These are phyloP conservation scores for Halteria grandinella DNA, from an alignment of 73 alveolate species.

Conservation along the genomic window DNA sequence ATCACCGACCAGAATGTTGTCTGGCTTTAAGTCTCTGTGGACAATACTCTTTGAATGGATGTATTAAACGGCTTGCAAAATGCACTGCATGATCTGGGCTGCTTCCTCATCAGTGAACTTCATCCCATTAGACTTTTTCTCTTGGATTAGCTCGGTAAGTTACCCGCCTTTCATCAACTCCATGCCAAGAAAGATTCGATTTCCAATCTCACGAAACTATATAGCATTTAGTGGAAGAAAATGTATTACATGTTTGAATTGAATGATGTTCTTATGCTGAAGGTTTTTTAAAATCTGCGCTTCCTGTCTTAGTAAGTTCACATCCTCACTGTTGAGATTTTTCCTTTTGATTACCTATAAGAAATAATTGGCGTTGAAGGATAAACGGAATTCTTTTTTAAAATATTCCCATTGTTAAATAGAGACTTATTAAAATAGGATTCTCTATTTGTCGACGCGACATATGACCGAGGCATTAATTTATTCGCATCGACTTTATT, in stretches of 20 bases:
- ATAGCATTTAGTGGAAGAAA: neutral
- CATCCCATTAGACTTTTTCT: neutral
- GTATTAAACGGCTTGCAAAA: slow-evolving; percentile 81
- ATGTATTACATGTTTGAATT: slow-evolving; percentile 42
- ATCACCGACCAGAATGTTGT: slow-evolving; percentile 53
- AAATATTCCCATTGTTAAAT: neutral
- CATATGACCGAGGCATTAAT: too few relatives aligned
- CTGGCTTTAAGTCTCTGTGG: slow-evolving; percentile 92
- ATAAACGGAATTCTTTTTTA: neutral
- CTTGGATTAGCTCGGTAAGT: slow-evolving; percentile 62
- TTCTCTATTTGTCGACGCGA: too few relatives aligned
- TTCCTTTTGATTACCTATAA: slow-evolving; percentile 45
- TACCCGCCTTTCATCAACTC: slow-evolving; percentile 70
- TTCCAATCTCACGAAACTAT: slow-evolving; percentile 43
- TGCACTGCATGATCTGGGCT: slow-evolving; percentile 69
- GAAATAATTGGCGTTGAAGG: neutral
- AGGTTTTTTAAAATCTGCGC: slow-evolving; percentile 53
- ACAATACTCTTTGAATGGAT: slow-evolving; percentile 86
- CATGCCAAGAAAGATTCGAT: slow-evolving; percentile 42
- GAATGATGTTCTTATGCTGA: slow-evolving; percentile 48
- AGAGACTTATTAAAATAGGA: too few relatives aligned
- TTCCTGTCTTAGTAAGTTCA: slow-evolving; percentile 43
- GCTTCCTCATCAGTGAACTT: slow-evolving; percentile 78
- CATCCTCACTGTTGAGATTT: slow-evolving; percentile 25
- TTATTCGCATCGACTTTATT: too few relatives aligned